Percentiles rank a stretch among this genome's conserved stretches.
These are phyloP conservation scores for Xylaria scruposa DNA, from an alignment of 495 filamentous ascomycete species.

Conservation along the genomic window DNA sequence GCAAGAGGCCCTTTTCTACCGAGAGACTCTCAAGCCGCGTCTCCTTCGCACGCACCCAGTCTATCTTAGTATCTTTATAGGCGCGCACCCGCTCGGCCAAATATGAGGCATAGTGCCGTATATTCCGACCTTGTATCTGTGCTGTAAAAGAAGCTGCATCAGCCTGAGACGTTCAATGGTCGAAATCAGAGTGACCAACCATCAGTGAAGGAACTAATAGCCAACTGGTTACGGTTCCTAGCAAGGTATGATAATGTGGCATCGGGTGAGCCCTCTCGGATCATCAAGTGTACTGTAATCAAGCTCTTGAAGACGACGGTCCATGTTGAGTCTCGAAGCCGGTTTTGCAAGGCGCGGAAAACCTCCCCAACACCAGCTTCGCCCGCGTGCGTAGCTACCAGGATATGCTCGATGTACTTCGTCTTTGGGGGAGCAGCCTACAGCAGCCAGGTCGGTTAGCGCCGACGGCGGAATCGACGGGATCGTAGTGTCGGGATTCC, in stretches of 20 bases:
- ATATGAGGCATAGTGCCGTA: conserved; percentile 89
- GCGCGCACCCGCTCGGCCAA: conserved; percentile 81
- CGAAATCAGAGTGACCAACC: conserved; percentile 61
- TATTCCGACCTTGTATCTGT: conserved; percentile 96
- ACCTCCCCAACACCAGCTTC: conserved; percentile 96
- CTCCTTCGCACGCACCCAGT: conserved; percentile 87
- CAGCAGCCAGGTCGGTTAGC: conserved; percentile 33
- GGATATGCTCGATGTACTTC: conserved; percentile 98
- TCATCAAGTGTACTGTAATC: conserved; percentile 96
- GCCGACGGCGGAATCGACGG: conserved; percentile 22
- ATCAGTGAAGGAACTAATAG: conserved; percentile 90
- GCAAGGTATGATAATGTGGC: conserved; percentile 86
- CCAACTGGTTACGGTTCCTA: conserved; percentile 81
- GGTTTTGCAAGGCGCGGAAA: conserved; percentile 86
- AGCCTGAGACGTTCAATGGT: conserved; percentile 29
- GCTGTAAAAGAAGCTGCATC: conserved; percentile 55
- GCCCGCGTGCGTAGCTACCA: conserved; percentile 92
- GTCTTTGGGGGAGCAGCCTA: conserved; percentile 96
- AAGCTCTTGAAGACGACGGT: conserved; percentile 94
- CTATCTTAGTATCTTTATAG: conserved; percentile 81
- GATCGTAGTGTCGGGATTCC: not conserved
- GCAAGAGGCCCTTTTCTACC: conserved; percentile 89
- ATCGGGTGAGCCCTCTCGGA: conserved; percentile 90
- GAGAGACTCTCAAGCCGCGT: conserved; percentile 82
- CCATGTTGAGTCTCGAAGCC: conserved; percentile 96